Percentiles rank a stretch among this genome's conserved stretches.
phyloP scores from a whole-genome alignment of 1,284 basidiomycete genomes.

The Afroboletus lepidellus region DNA sequence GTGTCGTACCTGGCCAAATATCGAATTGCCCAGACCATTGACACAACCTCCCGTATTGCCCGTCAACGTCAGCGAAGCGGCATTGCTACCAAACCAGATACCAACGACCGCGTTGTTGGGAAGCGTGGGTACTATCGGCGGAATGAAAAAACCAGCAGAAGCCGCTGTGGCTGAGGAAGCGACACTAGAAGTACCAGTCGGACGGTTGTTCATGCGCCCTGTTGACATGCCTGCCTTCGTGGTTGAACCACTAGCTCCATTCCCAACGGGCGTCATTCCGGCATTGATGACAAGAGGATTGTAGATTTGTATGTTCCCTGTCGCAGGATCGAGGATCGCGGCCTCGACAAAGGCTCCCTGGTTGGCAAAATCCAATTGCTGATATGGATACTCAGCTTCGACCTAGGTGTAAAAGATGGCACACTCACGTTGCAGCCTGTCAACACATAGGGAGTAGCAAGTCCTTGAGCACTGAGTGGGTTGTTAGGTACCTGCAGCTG shows the following conservation, averaged over 20 bases:
- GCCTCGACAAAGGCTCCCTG: slow-evolving; percentile 26
- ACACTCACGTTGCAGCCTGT: slow-evolving; percentile 29
- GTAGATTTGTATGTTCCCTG: slow-evolving; percentile 28
- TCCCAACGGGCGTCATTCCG: slow-evolving; percentile 22
- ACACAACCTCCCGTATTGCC: slow-evolving; percentile 23
- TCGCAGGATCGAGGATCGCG: slow-evolving; percentile 29
- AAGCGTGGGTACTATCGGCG: slow-evolving; percentile 24
- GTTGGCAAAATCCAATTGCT: slow-evolving; percentile 30
- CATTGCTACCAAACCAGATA: slow-evolving; percentile 31
- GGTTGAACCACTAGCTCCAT: background rate
- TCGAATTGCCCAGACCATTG: slow-evolving; percentile 21
- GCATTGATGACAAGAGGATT: slow-evolving; percentile 29
- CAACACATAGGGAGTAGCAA: slow-evolving; percentile 26
- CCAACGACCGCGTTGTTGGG: slow-evolving; percentile 26
- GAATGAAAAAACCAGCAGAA: slow-evolving; percentile 19
- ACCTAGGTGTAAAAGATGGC: background rate
- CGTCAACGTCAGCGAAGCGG: slow-evolving; percentile 20
- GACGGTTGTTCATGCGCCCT: background rate
- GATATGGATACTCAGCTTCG: background rate
- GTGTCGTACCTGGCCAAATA: slow-evolving; percentile 24
- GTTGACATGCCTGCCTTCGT: background rate
- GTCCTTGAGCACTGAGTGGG: slow-evolving; percentile 27
- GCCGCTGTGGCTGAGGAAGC: background rate
- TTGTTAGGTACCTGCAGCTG: slow-evolving; percentile 19
- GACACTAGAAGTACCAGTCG: background rate